Base-by-base conservation (phyloP, 2,329 filamentous ascomycete genomes). In the Onygenales sp. region DNA sequence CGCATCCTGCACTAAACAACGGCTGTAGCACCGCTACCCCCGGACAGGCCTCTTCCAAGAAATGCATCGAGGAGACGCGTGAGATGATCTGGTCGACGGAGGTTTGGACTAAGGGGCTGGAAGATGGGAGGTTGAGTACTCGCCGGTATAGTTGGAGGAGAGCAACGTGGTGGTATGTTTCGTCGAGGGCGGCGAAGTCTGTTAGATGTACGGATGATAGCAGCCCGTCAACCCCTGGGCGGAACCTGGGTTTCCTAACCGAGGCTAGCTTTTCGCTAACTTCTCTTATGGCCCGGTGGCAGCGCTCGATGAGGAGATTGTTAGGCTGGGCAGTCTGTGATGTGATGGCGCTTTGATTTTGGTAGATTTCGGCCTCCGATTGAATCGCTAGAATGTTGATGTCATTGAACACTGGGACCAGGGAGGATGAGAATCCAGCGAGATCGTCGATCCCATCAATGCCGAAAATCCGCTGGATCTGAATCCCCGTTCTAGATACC, bases 1-100 rank as follows among this genome's bases (percentile, higher is more conserved):
- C 82, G 61, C 81, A 84, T 1, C 80, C 76, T 2, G 81, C 78
- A 8, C 82, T 80, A 59, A 85, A 85, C 2, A 85, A 69, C 1
- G 82, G 82, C 80, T 82, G 85, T 2, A 85, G 72, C 38, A 85
- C 69, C 2, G 82, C 82, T 1, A 79, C 76, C 78, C 84, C 83
- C 0, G 82, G 82, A 0, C 82, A 60, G 8, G 58, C 57, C 49
- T 57, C 57, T 10, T 51, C 43, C 21, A 58, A 42, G 33, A 60
- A 56, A 32, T 55, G 56, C 33, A 58, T 55, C 9, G 54, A 54
- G 3, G 55, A 56, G 8, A 57, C 48, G 11, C 52, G 54, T 4
- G 42, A 42, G 45, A 60, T 58, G 31, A 60, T 58, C 17, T 52
- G 51, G 32, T 45, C 44, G 3, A 58, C 56, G 33, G 58, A 60